Evolutionary conservation across 2,329 filamentous ascomycete species (phyloP).

Genomic region (Ophiostoma fasciatum): DNA sequence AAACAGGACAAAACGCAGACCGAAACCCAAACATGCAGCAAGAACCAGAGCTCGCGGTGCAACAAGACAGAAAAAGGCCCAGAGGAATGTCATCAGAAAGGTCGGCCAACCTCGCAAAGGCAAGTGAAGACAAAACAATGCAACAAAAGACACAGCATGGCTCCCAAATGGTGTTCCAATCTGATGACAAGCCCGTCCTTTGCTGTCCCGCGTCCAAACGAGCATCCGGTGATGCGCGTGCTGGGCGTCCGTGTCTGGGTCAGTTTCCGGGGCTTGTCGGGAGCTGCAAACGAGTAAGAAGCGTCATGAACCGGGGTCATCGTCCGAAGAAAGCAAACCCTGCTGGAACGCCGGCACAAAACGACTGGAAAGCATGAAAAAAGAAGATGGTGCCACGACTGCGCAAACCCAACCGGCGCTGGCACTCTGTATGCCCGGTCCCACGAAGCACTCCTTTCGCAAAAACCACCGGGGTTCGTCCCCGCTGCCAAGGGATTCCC

Average conservation of each 20-base stretch:
- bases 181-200: slow-evolving; percentile 11
- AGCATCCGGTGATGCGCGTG: slow-evolving; percentile 8
- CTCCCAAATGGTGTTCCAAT: slow-evolving; percentile 13
- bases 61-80: neutral
- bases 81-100: slow-evolving; percentile 7
- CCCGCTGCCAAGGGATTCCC: slow-evolving; percentile 1
- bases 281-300: slow-evolving; percentile 24
- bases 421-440: neutral
- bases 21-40: neutral
- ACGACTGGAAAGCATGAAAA: slow-evolving; percentile 14
- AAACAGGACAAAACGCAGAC: slow-evolving; percentile 1
- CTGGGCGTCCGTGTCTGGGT: neutral
- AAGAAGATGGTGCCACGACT: neutral
- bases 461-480: slow-evolving; percentile 5
- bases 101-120: slow-evolving; percentile 8
- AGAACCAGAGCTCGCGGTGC: neutral
- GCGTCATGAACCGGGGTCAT: too few relatives aligned
- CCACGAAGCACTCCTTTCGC: neutral
- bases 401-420: neutral
- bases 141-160: slow-evolving; percentile 7
- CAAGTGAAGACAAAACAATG: slow-evolving; percentile 7
- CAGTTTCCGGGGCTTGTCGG: slow-evolving; percentile 11
- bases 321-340: neutral
- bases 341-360: slow-evolving; percentile 21
- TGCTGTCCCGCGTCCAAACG: slow-evolving; percentile 1